Conservation (phyloP, 2,329 filamentous ascomycete species). For the Kalaharituber pfeilii region DNA sequence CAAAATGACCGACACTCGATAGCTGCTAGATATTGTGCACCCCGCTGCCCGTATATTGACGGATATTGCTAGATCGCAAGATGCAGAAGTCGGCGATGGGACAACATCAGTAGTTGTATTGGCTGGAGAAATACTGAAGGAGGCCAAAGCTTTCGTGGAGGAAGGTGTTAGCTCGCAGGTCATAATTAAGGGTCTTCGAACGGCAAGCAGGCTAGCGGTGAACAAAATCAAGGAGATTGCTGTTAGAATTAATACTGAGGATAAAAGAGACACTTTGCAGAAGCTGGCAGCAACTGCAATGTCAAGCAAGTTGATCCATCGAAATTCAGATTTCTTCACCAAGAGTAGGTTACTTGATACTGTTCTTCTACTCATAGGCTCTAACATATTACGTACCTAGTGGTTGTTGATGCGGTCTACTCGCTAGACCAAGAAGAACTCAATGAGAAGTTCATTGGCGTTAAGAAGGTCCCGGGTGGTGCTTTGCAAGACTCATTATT, state of each 20-base stretch:
- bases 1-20: conserved; percentile 2
- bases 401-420: conserved; percentile 94
- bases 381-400: conserved; percentile 30
- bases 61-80: conserved; percentile 96
- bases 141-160: conserved; percentile 90
- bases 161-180: conserved; percentile 93
- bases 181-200: conserved; percentile 89
- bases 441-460: conserved; percentile 92
- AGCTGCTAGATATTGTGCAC: conserved; percentile 97
- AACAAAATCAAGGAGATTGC: conserved; percentile 99
- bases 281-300: conserved; percentile 92
- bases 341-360: conserved; percentile 48
- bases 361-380: neutral
- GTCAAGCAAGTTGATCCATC: conserved; percentile 98
- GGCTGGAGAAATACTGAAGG: conserved; percentile 94
- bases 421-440: conserved; percentile 92
- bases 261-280: conserved; percentile 68
- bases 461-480: conserved; percentile 96
- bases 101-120: conserved; percentile 95
- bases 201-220: conserved; percentile 74
- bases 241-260: conserved; percentile 63
- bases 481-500: conserved; percentile 92
- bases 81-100: conserved; percentile 94
- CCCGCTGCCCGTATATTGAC: conserved; percentile 92
- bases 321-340: conserved; percentile 92